Base-by-base conservation (phyloP, 2,329 filamentous ascomycete species). In the Mycosphaerella arachidis region DNA sequence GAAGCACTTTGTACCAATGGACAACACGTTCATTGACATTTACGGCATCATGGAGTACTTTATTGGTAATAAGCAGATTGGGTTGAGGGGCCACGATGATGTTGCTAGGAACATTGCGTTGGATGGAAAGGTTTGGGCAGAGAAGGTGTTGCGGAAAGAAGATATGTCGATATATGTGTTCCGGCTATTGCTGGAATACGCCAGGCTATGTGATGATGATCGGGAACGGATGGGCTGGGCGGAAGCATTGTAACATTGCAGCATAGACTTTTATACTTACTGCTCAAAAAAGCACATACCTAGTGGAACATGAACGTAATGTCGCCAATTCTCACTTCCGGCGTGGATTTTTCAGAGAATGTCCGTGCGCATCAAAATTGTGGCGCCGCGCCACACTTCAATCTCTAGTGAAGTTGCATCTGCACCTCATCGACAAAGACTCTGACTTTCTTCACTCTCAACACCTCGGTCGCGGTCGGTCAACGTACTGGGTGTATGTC, bases 141-240 rank as follows among this genome's bases (percentile, higher is more conserved):
- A 85, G 62, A 82, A 76, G 69, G 88, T 89, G 7, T 75, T 91
- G 29, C 77, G 89, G 59, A 83, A 80, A 66, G 87, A 90, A 67
- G 88, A 91, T 69, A 90, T 91, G 87, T 81, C 85, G 68, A 79
- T 91, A 8, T 92, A 92, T 70, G 80, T 86, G 8, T 76, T 87
- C 56, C 77, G 88, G 48, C 68, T 92, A 65, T 54, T 79, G 52
- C 64, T 79, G 61, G 78, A 79, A 66, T 79, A 75, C 68, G 77
- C 74, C 9, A 66, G 78, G 53, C 52, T 79, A 6, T 77, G 74
- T 55, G 74, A 77, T 63, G 77, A 79, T 58, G 66, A 74, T 37
- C 68, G 77, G 60, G 74, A 77, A 29, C 64, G 55, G 43, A 62
- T 78, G 66, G 76, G 76, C 0, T 79, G 73, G 70, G 70, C 73